These are phyloP conservation scores for Ordospora colligata DNA, from an alignment of 371 early-diverging fungal genomes.

Conservation along the genomic window DNA sequence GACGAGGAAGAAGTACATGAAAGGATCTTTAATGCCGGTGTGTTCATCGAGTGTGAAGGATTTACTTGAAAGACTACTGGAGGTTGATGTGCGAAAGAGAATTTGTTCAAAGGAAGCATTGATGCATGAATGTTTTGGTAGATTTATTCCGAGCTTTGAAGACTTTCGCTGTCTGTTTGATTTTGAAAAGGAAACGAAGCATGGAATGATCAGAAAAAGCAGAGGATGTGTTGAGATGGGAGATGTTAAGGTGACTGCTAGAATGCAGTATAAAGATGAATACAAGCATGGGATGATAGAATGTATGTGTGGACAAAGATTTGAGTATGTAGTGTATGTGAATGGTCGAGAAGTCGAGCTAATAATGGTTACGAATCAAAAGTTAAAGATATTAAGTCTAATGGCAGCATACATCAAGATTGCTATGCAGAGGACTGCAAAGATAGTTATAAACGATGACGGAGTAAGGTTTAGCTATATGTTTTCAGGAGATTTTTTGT, in stretches of 20 bases:
- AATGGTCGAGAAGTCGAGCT: not conserved
- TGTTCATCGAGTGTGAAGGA: not conserved
- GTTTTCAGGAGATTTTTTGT: conserved; percentile 2
- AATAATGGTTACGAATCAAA: conserved; percentile 2
- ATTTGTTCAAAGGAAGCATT: conserved; percentile 11
- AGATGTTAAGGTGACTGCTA: not conserved
- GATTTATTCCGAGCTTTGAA: conserved; percentile 10
- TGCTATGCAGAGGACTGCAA: not conserved
- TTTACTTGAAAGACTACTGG: conserved; percentile 1
- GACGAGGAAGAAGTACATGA: not conserved
- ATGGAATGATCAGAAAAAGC: not conserved
- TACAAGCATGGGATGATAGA: not conserved
- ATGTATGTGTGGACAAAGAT: not conserved
- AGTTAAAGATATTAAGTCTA: not conserved
- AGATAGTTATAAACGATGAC: not conserved
- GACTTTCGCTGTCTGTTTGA: conserved; percentile 2
- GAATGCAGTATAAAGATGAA: not conserved
- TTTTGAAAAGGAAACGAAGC: conserved; percentile 1
- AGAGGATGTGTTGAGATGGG: not conserved
- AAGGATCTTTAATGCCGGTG: not conserved
- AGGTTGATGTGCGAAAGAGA: not conserved
- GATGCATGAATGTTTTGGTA: not conserved
- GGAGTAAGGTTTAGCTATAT: not conserved
- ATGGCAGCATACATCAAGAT: conserved; percentile 1
- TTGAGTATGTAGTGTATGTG: not conserved